Evolutionary conservation across 176 grass and related monocot species (phyloP), one percentile per base, ranked within the genome.

Genomic region (Otatea glauca): DNA sequence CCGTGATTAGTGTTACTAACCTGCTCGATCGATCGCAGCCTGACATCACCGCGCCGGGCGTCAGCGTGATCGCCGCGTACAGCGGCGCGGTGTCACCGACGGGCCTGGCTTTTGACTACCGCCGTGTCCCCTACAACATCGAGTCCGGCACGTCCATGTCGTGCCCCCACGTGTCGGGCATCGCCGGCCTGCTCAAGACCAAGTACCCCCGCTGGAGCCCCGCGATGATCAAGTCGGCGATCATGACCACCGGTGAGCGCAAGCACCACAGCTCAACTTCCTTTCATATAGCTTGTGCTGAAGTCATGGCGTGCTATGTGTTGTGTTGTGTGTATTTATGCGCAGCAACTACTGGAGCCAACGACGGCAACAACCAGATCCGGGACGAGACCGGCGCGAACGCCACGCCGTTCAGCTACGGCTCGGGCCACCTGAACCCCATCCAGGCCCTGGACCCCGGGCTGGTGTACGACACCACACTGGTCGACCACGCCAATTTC

Each of bases 111-210:
- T 92, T 86, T 8, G 94, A 97, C 17, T 7, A 76, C 76, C 84
- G 92, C 11, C 85, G 87, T 0, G 79, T 94, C 5, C 16, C 81
- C 63, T 97, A 86, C 85, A 94, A 90, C 70, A 20, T 64, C 9
- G 2, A 27, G 5, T 97, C 94, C 34, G 94, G 94, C 49, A 97
- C 94, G 1, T 97, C 94, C 50, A 97, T 97, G 92, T 65, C 94
- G 53, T 97, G 94, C 83, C 94, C 92, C 9, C 94, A 97, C 60
- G 84, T 86, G 11, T 58, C 94, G 1, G 89, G 92, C 39, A 5
- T 97, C 20, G 72, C 44, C 71, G 92, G 83, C 55, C 89, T 97
- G 49, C 42, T 97, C 67, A 91, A 82, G 54, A 67, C 82, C 1
- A 84, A 72, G 39, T 47, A 90, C 75, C 92, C 89, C n/a, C 0